phyloP scores from a whole-genome alignment of 2,329 filamentous ascomycete genomes.

The Triangularia verruculosa region DNA sequence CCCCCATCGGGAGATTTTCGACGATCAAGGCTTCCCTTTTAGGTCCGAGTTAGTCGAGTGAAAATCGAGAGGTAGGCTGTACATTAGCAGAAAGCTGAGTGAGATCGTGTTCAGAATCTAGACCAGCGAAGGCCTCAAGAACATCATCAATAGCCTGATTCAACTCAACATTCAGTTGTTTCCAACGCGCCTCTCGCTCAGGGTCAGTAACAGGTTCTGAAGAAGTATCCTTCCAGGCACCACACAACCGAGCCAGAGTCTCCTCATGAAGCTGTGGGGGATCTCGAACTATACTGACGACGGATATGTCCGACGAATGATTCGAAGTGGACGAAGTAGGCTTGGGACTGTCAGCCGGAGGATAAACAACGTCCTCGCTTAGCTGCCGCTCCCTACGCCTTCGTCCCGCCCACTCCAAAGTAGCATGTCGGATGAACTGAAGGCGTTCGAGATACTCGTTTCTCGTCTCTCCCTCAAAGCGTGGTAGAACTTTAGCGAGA shows the following conservation, averaged over 20 bases:
- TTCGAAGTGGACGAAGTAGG: background rate
- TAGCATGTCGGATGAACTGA: slow-evolving; percentile 7
- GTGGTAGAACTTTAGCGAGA: slow-evolving; percentile 10
- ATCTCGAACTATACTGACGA: background rate
- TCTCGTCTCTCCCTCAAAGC: slow-evolving; percentile 5
- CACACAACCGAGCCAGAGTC: slow-evolving; percentile 12
- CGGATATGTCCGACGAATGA: background rate
- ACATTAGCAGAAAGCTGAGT: background rate
- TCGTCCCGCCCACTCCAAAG: slow-evolving; percentile 9
- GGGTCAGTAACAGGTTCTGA: background rate
- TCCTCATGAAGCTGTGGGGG: slow-evolving; percentile 8
- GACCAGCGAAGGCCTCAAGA: background rate
- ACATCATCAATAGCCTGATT: background rate
- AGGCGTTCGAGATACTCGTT: slow-evolving; percentile 11
- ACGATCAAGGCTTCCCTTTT: background rate
- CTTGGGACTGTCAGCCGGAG: background rate
- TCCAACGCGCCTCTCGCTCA: background rate
- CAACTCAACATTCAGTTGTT: background rate
- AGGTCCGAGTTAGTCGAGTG: background rate
- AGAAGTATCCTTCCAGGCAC: background rate
- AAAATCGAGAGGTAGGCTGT: background rate
- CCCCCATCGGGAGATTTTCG: background rate
- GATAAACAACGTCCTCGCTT: background rate
- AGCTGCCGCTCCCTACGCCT: background rate
- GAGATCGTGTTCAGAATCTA: background rate